phyloP scores from a whole-genome alignment of 805 yeast species.

The Lipomyces yamanashiensis region DNA sequence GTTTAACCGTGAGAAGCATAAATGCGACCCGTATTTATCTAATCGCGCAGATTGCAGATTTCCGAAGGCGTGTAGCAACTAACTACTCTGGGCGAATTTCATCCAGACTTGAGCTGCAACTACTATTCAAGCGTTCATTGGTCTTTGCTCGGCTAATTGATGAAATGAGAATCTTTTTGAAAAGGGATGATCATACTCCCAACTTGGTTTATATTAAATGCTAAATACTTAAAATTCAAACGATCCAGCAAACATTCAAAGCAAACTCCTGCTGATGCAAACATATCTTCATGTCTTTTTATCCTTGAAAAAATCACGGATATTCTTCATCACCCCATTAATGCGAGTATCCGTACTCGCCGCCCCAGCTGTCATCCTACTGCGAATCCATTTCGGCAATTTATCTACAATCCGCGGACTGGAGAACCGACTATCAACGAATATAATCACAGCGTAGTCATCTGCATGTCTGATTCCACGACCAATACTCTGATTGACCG shows the following conservation, averaged over 20 bases:
- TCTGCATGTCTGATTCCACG: slow-evolving; percentile 82
- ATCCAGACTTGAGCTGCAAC: too few relatives aligned
- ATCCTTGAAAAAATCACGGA: slow-evolving; percentile 19
- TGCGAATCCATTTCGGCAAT: slow-evolving; percentile 74
- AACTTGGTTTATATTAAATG: too few relatives aligned
- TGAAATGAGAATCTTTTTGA: too few relatives aligned
- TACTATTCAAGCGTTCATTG: too few relatives aligned
- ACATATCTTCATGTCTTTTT: neutral
- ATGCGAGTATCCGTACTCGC: neutral
- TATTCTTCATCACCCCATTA: slow-evolving; percentile 9
- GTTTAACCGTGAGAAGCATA: too few relatives aligned
- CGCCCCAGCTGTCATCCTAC: slow-evolving; percentile 41
- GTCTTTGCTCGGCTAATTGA: too few relatives aligned
- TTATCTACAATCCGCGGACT: slow-evolving; percentile 56
- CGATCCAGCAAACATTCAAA: neutral
- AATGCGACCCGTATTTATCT: too few relatives aligned
- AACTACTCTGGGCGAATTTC: too few relatives aligned
- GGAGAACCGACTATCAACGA: slow-evolving; percentile 69
- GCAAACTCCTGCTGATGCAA: slow-evolving; percentile 12
- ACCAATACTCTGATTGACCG: slow-evolving; percentile 91
- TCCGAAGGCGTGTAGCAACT: too few relatives aligned
- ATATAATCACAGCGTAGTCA: slow-evolving; percentile 77
- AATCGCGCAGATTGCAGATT: too few relatives aligned
- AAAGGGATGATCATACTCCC: too few relatives aligned
- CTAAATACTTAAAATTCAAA: too few relatives aligned